Evolutionary conservation across 2,329 filamentous ascomycete genomes (phyloP).

Genomic region (Ceratocystis albifundus): DNA sequence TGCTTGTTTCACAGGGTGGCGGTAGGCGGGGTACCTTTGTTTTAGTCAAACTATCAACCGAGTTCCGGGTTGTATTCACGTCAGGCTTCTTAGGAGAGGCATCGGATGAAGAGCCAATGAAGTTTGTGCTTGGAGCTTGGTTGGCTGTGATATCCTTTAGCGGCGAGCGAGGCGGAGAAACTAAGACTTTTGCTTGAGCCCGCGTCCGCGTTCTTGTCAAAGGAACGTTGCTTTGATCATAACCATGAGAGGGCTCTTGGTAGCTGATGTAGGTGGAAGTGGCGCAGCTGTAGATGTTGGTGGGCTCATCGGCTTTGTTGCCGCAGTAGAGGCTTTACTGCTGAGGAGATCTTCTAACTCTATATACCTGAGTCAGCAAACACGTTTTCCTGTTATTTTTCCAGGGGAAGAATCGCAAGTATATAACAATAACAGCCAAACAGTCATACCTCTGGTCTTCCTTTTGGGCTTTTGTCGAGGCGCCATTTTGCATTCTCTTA

Average conservation of each 20-base stretch:
- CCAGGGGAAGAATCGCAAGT: not conserved
- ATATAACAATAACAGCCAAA: not conserved
- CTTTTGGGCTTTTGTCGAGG: conserved; percentile 17
- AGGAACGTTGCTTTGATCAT: not conserved
- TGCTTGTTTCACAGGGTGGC: not conserved
- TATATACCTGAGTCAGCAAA: not conserved
- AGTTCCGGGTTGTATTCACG: not conserved
- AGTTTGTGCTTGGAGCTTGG: not conserved
- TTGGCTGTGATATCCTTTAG: not conserved
- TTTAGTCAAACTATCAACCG: not conserved
- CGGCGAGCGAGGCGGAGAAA: conserved; percentile 1
- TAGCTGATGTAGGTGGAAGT: conserved; percentile 3
- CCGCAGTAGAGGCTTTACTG: not conserved
- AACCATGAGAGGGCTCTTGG: not conserved
- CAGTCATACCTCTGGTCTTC: conserved; percentile 14
- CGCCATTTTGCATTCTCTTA: conserved; percentile 8
- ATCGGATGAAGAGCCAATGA: not conserved
- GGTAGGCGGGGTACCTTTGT: not conserved
- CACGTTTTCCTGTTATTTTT: not conserved
- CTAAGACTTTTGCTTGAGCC: not conserved
- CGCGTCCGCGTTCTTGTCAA: not conserved
- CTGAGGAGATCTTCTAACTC: conserved; percentile 11
- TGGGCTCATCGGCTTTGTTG: not conserved
- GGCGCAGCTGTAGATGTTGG: conserved; percentile 6
- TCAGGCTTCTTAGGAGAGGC: not conserved